Evolutionary conservation across 805 yeast genomes (phyloP).

Genomic region (Kluyveromyces aestuarii): DNA sequence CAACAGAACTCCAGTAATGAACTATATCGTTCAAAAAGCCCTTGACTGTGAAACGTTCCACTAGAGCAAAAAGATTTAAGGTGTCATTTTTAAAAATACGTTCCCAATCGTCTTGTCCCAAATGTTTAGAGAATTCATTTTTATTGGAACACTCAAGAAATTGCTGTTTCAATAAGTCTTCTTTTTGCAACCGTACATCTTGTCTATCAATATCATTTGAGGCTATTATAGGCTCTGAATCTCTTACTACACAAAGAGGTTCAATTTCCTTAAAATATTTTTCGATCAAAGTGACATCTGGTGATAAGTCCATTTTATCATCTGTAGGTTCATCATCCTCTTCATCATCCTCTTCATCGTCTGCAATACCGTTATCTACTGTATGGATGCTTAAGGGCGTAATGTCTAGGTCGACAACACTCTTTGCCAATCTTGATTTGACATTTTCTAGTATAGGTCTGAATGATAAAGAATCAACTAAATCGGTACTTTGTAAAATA

Average conservation of each 20-base stretch:
- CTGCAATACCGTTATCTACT: background rate
- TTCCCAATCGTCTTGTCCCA: slow-evolving; percentile 18
- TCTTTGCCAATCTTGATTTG: slow-evolving; percentile 7
- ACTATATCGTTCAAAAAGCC: slow-evolving; percentile 63
- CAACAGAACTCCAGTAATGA: slow-evolving; percentile 96
- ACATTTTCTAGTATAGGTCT: slow-evolving; percentile 27
- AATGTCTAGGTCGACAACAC: slow-evolving; percentile 1
- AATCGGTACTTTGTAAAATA: slow-evolving; percentile 61
- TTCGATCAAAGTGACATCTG: slow-evolving; percentile 2
- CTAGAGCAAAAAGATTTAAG: slow-evolving; percentile 77
- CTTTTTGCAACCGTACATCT: slow-evolving; percentile 8
- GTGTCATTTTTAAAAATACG: slow-evolving; percentile 36
- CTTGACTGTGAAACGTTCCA: slow-evolving; percentile 76
- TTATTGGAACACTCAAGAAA: slow-evolving; percentile 38
- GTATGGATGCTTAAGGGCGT: background rate
- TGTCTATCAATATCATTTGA: background rate
- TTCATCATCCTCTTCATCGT: slow-evolving; percentile 4
- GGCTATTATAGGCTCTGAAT: background rate
- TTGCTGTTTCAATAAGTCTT: slow-evolving; percentile 7
- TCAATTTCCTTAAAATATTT: slow-evolving; percentile 2
- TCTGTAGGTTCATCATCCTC: slow-evolving; percentile 1
- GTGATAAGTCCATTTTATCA: slow-evolving; percentile 2
- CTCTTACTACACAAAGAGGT: background rate
- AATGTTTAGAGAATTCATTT: slow-evolving; percentile 28
- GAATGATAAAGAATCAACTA: slow-evolving; percentile 61